Evolutionary conservation across 352 stramenopile genomes (phyloP).

Genomic region (Thalassiosira allenii): DNA sequence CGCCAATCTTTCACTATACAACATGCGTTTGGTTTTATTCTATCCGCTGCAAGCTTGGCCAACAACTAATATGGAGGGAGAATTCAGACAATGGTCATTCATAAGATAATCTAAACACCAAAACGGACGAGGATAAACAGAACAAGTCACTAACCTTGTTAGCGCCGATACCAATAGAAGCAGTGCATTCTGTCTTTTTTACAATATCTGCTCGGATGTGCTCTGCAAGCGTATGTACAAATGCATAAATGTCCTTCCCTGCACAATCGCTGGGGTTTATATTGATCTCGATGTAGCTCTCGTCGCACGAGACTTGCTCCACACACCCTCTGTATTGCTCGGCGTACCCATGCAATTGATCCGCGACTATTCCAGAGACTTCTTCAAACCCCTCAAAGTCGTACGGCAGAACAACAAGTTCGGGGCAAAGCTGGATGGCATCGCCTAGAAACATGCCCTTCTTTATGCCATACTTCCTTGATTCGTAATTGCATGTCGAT

Average conservation of each 20-base stretch:
- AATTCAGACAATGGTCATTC: not conserved
- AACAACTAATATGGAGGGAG: slow-evolving; percentile 77
- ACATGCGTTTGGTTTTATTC: slow-evolving; percentile 92
- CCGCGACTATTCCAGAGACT: slow-evolving; percentile 90
- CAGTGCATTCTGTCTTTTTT: slow-evolving; percentile 89
- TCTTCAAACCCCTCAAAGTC: slow-evolving; percentile 91
- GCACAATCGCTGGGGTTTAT: slow-evolving; percentile 72
- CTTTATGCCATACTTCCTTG: slow-evolving; percentile 89
- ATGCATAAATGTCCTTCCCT: slow-evolving; percentile 76
- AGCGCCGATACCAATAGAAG: slow-evolving; percentile 91
- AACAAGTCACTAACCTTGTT: slow-evolving; percentile 86
- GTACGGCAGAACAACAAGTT: slow-evolving; percentile 93
- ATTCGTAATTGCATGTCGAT: slow-evolving; percentile 93
- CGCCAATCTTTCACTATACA: slow-evolving; percentile 80
- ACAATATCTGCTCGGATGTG: slow-evolving; percentile 84
- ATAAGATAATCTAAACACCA: not conserved
- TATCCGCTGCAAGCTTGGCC: slow-evolving; percentile 92
- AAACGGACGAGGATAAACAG: slow-evolving; percentile 6
- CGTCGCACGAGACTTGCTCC: slow-evolving; percentile 95
- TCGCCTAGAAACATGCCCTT: slow-evolving; percentile 95
- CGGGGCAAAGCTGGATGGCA: slow-evolving; percentile 91
- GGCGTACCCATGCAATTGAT: slow-evolving; percentile 67
- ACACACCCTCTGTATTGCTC: slow-evolving; percentile 89
- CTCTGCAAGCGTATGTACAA: slow-evolving; percentile 64
- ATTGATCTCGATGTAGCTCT: slow-evolving; percentile 91